Evolutionary conservation across 495 filamentous ascomycete genomes (phyloP).

Genomic region (Aspergillus homomorphus): DNA sequence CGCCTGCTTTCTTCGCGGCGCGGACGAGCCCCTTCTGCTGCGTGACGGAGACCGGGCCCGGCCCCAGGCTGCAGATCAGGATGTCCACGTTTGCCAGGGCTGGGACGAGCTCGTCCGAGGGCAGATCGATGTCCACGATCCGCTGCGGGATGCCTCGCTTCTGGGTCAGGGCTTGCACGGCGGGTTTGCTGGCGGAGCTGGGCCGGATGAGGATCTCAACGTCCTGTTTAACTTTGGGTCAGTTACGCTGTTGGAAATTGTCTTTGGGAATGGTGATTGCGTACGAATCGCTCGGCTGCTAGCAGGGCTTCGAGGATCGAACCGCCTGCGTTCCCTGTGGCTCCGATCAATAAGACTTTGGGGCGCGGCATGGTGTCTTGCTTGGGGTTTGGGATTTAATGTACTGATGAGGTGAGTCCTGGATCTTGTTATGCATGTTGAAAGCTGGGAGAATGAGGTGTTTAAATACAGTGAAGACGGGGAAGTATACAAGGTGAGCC

Average conservation of each 20-base stretch:
- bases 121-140: slow-evolving; percentile 19
- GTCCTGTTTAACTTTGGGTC: slow-evolving; percentile 17
- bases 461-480: too few species aligned
- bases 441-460: too few species aligned
- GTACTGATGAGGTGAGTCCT: too few species aligned
- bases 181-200: slow-evolving; percentile 26
- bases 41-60: slow-evolving; percentile 13
- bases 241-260: not conserved
- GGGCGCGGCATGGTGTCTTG: not conserved
- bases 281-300: slow-evolving; percentile 14
- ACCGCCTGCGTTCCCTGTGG: slow-evolving; percentile 20
- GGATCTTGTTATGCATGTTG: too few species aligned
- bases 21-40: slow-evolving; percentile 33
- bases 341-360: slow-evolving; percentile 18
- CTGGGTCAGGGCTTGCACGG: slow-evolving; percentile 16
- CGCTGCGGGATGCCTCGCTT: slow-evolving; percentile 27
- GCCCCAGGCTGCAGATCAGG: slow-evolving; percentile 32
- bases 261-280: too few species aligned
- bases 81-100: slow-evolving; percentile 28
- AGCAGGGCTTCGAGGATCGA: slow-evolving; percentile 26
- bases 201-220: slow-evolving; percentile 31
- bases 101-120: slow-evolving; percentile 23
- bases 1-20: slow-evolving; percentile 23
- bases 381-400: not conserved
- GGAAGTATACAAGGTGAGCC: too few species aligned